Evolutionary conservation across 1,284 basidiomycete genomes (phyloP), one percentile per base, ranked within the genome.

Genomic region (Sporisorium exsertum): DNA sequence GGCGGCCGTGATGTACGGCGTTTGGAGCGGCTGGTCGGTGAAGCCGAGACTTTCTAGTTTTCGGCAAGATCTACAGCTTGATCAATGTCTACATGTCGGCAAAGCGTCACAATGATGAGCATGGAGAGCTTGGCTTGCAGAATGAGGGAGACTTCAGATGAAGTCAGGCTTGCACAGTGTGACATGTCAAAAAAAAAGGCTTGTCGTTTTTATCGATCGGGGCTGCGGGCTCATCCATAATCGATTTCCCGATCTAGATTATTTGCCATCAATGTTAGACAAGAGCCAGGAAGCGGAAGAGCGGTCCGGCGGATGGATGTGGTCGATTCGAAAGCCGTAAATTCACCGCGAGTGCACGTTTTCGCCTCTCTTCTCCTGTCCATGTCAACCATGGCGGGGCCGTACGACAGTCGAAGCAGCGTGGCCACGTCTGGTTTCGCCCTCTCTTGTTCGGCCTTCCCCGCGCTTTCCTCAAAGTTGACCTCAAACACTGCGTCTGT

Each of bases 251-350:
- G 37, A 54, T 40, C 33, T 37, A 32, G 5, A 32, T 32, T 13
- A 35, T 35, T 24, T 15, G 16, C 3, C 1, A 5, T 51, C 32
- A 46, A 33, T 57, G 55, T 57, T 57, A 47, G 55, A 57, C 29
- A n/a, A n/a, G 40, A n/a, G 12, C 16, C 8, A 32, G 3, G 6
- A 22, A 42, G 63, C 64, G 69, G 69, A 66, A 52, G 63, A 40
- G 32, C 69, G 69, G 69, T 65, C 69, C 69, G 69, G 69, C 55
- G 62, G 54, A 32, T 58, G 58, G 50, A 64, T 20, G 40, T 24
- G 33, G 33, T 32, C 12, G 15, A 13, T 15, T 2, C n/a, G 46
- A n/a, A 5, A 49, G 40, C 68, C 68, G 63, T 55, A n/a, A 71
- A 71, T 61, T 65, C 55, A 65, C 59, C 69, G 69, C 47, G 54